Conservation (phyloP, 805 yeast genomes). For the Metschnikowia colocasiae region DNA sequence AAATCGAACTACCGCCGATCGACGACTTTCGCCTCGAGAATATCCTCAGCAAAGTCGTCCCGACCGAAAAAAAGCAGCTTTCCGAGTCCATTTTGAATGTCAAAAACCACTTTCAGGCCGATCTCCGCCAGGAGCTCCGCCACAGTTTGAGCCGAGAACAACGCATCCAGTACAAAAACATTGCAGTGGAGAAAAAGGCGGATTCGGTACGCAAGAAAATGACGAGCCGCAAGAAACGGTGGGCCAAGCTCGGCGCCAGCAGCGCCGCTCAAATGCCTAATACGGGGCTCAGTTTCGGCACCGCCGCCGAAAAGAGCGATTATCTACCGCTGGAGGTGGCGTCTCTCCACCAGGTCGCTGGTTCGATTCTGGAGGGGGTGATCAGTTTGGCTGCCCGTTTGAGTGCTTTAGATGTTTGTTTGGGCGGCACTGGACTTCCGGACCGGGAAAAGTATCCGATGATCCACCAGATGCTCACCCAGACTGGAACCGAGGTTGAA, state of each 20-base stretch:
- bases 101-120: conserved; percentile 32
- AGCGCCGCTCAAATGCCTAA: not conserved
- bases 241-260: not conserved
- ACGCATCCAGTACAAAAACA: conserved; percentile 38
- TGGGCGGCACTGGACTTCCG: conserved; percentile 8
- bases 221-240: not conserved
- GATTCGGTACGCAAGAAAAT: not conserved
- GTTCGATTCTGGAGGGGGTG: not conserved
- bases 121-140: conserved; percentile 34
- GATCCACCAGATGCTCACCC: not conserved
- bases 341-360: not conserved
- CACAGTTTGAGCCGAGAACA: conserved; percentile 35
- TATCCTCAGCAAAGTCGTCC: conserved; percentile 25
- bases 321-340: not conserved
- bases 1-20: conserved; percentile 17
- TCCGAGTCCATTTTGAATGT: conserved; percentile 26
- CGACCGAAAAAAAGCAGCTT: conserved; percentile 30
- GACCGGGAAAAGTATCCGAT: conserved; percentile 10
- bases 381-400: conserved; percentile 7
- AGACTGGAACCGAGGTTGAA: not conserved
- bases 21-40: conserved; percentile 30
- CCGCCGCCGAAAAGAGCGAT: not conserved
- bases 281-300: not conserved
- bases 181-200: conserved; percentile 29
- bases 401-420: conserved; percentile 4